Evolutionary conservation across 306 rosid species (phyloP), one percentile per base, ranked within the genome.

Genomic region (Cercis canadensis): DNA sequence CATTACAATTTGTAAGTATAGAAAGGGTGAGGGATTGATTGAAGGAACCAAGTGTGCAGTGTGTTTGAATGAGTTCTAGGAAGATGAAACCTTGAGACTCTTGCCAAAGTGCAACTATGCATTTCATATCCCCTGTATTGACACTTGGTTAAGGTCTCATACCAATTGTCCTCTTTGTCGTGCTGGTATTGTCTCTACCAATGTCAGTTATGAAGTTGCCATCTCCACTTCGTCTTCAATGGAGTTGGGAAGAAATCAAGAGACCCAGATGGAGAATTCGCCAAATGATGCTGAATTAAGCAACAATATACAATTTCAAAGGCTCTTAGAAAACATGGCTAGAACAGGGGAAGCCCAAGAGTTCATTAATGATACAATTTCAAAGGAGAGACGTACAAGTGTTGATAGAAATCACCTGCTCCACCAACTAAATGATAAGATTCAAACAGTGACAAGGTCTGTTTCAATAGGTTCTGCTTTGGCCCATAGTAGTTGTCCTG

Each of bases 71-170:
- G 96, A 84, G 76, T 87, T 87, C 57, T 80, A 14, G 5, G 92
- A 87, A 67, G 83, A 68, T 12, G 89, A 87, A 66, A 82, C 81
- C 0, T 62, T 90, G 6, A 69, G 91, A 32, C 90, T 92, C 72
- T 87, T 86, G 74, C 96, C 96, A 0, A 90, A 87, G 63, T 90
- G 96, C 17, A 90, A 68, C 62, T 93, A 90, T 41, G 89, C 92
- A 0, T 90, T 90, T 57, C 96, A 90, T 41, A 64, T 84, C 5
- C 66, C 80, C 12, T 90, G 92, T 62, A 84, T 90, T 65, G 94
- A 90, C 54, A 80, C 87, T 11, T 90, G 96, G 96, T 55, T 90
- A 43, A 76, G 90, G 51, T 87, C 93, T 55, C 94, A 87, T 74
- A 86, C 81, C 8, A 90, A 87, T 59, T 90, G 94, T 55, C 94